Evolutionary conservation across 345 rosid species (phyloP).

Genomic region (Acer yangbiense): DNA sequence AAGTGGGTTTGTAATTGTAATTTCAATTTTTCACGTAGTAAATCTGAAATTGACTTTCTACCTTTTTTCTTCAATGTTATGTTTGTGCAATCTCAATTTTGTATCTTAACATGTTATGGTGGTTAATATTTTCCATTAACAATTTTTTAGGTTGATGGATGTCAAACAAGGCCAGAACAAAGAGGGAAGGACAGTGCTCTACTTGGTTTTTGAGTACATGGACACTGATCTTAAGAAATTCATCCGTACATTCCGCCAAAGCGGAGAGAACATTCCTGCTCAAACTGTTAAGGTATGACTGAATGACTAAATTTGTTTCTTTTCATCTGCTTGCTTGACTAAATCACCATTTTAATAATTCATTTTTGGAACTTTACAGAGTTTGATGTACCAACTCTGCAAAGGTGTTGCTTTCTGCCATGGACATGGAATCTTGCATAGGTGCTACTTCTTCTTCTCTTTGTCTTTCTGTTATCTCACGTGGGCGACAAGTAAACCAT

Average conservation of each 20-base stretch:
- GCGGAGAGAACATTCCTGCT: conserved; percentile 57
- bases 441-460: conserved; percentile 38
- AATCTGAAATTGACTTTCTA: too few species aligned
- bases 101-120: background rate
- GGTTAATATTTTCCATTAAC: background rate
- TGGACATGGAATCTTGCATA: conserved; percentile 93
- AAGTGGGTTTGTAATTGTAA: too few species aligned
- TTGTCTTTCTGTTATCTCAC: background rate
- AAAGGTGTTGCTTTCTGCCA: conserved; percentile 96
- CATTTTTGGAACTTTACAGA: conserved; percentile 38
- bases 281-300: conserved; percentile 52
- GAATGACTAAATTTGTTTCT: background rate
- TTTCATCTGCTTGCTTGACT: background rate
- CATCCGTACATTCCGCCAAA: conserved; percentile 70
- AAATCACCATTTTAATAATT: background rate
- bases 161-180: conserved; percentile 93
- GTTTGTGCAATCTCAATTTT: background rate
- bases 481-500: background rate
- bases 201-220: conserved; percentile 89
- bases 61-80: background rate
- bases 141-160: conserved; percentile 61
- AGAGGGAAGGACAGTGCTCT: conserved; percentile 87
- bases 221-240: conserved; percentile 91
- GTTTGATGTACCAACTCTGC: conserved; percentile 96
- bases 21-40: too few species aligned